phyloP scores from a whole-genome alignment of 345 rosid genomes.

The thale cress (Arabidopsis thaliana) region DNA sequence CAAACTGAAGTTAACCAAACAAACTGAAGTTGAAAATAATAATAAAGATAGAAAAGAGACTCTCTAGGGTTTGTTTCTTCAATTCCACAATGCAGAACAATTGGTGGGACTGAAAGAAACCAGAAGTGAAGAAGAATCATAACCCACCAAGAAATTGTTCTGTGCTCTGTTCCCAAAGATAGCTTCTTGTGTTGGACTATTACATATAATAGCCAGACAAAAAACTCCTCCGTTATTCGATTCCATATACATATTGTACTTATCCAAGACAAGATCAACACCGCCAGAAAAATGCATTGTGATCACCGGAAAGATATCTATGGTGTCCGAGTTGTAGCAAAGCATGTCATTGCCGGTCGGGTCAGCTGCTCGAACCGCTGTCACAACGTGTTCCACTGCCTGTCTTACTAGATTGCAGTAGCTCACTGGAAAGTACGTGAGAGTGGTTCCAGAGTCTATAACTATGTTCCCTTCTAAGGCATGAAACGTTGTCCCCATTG shows the following conservation, averaged over 20 bases:
- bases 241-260: neutral
- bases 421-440: neutral
- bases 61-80: conserved; percentile 7
- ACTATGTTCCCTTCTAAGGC: conserved; percentile 5
- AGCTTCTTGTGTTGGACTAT: neutral
- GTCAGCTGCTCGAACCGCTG: neutral
- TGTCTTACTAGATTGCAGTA: conserved; percentile 19
- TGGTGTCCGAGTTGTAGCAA: neutral
- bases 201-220: conserved; percentile 5
- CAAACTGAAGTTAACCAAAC: too few relatives aligned
- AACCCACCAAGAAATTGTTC: conserved; percentile 28
- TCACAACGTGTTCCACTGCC: neutral
- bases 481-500: conserved; percentile 26
- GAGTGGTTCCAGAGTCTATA: conserved; percentile 31
- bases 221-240: neutral
- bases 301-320: neutral
- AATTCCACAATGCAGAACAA: conserved; percentile 26
- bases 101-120: conserved; percentile 30
- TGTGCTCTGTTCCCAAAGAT: conserved; percentile 35
- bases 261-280: conserved; percentile 15
- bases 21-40: too few relatives aligned
- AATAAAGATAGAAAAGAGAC: neutral
- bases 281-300: neutral
- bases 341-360: neutral
- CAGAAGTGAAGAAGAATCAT: conserved; percentile 25